Evolutionary conservation across 306 rosid genomes (phyloP).

Genomic region (Rubus idaeus): DNA sequence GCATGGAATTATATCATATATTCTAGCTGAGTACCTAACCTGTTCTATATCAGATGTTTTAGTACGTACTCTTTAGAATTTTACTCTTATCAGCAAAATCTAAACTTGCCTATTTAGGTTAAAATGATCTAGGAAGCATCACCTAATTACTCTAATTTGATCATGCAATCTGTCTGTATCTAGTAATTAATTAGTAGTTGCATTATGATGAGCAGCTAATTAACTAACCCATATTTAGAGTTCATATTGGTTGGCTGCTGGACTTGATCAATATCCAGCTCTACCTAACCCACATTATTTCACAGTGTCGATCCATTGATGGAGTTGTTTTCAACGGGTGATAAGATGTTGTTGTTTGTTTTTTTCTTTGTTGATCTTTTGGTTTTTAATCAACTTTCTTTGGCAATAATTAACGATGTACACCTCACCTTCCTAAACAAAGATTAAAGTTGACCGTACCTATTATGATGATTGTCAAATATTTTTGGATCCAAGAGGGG

Average conservation of each 20-base stretch:
- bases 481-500: background rate
- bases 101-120: background rate
- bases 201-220: background rate
- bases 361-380: background rate
- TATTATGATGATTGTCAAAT: background rate
- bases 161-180: background rate
- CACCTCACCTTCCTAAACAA: background rate
- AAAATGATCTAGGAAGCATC: background rate
- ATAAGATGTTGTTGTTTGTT: background rate
- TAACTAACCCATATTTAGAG: background rate
- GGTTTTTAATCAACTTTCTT: background rate
- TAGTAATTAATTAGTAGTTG: background rate
- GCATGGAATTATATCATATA: background rate
- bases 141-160: background rate
- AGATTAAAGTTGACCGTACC: background rate
- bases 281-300: background rate
- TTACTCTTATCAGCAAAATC: background rate
- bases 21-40: background rate
- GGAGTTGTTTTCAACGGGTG: background rate
- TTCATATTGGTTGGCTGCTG: background rate
- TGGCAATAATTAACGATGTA: background rate
- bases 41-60: background rate
- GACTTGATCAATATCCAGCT: background rate
- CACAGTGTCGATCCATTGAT: background rate
- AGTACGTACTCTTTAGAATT: background rate